Evolutionary conservation across 2,329 filamentous ascomycete genomes (phyloP), one percentile per base, ranked within the genome.

Genomic region (Elsinoe perseae): DNA sequence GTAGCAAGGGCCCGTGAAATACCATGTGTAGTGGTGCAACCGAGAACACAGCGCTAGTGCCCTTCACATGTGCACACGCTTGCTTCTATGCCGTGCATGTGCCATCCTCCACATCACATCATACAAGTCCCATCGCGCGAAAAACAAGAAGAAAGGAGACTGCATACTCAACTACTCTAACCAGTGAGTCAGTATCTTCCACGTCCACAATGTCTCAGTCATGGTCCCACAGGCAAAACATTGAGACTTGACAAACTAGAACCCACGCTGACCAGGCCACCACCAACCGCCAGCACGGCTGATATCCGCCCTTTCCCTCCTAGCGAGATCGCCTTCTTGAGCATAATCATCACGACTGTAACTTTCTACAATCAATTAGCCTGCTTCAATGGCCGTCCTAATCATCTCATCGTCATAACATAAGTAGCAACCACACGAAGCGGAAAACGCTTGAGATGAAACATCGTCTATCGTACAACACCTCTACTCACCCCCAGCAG

Each of bases 401-500:
- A 36, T 3, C 32, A 14, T 36, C 28, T 30, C 28, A 12, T 30
- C 28, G 6, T 36, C 32, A 4, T 36, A n/a, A n/a, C n/a, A n/a
- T n/a, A n/a, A n/a, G n/a, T n/a, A n/a, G n/a, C n/a, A n/a, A n/a
- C 32, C 32, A 14, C 5, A 3, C 12, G 4, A 36, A 36, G 4
- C 12, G 32, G 12, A 36, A 14, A 36, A 36, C 32, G n/a, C n/a
- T 9, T 12, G 9, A 6, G 12, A 36, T 12, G 28, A 5, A 30
- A 30, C 28, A 30, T 12, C 32, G n/a, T 36, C 5, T 14, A 25
- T 48, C 43, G 9, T 16, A 30, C 25, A 50, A 3, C 16, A 34
- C 16, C 28, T n/a, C 30, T 34, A 46, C 27, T 57, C 60, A 48
- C 55, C 63, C 52, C 58, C 61, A 18, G 64, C 64, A 42, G 60